Base-by-base conservation (phyloP, 352 stramenopile genomes). In the Phytopythium boreale region DNA sequence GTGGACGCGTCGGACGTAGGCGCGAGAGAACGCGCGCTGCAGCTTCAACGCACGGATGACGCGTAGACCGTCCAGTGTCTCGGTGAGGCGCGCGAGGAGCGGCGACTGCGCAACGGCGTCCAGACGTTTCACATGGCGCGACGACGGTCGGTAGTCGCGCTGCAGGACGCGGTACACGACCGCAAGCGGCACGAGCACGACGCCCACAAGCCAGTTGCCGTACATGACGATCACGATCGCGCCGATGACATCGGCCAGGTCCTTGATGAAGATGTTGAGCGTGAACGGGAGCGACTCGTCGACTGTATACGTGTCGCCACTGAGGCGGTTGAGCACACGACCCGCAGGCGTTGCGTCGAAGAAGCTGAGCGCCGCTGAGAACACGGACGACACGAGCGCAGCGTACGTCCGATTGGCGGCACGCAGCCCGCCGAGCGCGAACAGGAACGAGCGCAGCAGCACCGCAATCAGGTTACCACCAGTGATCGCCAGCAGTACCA, bases 281-380 rank as follows among this genome's bases (percentile, higher is more conserved):
- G 88, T 87, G 56, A 97, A 97, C 9, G 91, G 90, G 17, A 97
- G 68, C 19, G 84, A 91, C 63, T 96, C 87, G 68, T 97, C 89
- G 10, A 97, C 76, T 4, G 79, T 71, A 58, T 94, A 96, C 11
- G 84, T 92, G 55, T 96, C 85, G 10, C 84, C 80, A 27, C 84
- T 91, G n/a, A 94, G 60, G 12, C 87, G 74, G 36, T 96, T 96
- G 2, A 93, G 66, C 41, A 96, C 79, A 17, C 84, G 84, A 0
- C 85, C 87, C 19, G 79, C 63, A 2, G 87, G 84, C 14, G 82
- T 94, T 24, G 55, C 59, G 51, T 90, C 83, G 49, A 93, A 96
- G 58, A 94, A 96, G 7, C 56, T 47, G 12, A 94, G 63, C 14
- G 84, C 70, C 3, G 87, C 73, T 19, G 64, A 52, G 50, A 94